Conservation (phyloP, 352 stramenopile genomes). For the Globisporangium alternatum region DNA sequence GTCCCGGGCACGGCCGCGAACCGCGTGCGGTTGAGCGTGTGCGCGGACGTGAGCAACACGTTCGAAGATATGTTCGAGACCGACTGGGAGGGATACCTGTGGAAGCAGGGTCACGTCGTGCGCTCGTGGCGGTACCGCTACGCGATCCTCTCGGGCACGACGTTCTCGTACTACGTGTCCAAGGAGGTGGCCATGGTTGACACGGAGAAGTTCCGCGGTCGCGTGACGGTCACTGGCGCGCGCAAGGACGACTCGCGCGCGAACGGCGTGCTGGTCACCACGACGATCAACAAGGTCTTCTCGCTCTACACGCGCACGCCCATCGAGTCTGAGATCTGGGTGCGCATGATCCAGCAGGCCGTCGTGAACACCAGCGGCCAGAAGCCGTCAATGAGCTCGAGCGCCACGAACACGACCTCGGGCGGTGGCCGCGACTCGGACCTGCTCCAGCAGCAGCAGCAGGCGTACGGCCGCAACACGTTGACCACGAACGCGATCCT, state of each 20-base stretch:
- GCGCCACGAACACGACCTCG: slow-evolving; percentile 33
- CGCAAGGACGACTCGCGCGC: slow-evolving; percentile 56
- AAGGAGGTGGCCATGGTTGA: slow-evolving; percentile 78
- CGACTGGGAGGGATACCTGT: slow-evolving; percentile 87
- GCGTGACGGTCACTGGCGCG: slow-evolving; percentile 76
- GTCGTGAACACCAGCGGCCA: slow-evolving; percentile 46
- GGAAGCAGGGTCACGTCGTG: slow-evolving; percentile 86
- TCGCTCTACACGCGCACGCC: slow-evolving; percentile 79
- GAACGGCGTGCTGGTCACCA: slow-evolving; percentile 82
- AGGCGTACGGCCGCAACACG: slow-evolving; percentile 18
- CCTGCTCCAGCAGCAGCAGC: slow-evolving; percentile 26
- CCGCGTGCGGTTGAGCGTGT: slow-evolving; percentile 57
- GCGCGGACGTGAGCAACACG: slow-evolving; percentile 58
- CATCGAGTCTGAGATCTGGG: slow-evolving; percentile 82
- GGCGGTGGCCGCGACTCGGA: slow-evolving; percentile 51
- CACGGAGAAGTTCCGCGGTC: slow-evolving; percentile 81
- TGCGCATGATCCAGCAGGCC: slow-evolving; percentile 81
- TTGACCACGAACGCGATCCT: slow-evolving; percentile 28
- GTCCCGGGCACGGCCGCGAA: slow-evolving; percentile 12
- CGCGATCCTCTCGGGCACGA: slow-evolving; percentile 73
- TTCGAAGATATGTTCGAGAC: slow-evolving; percentile 87
- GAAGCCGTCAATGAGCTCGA: slow-evolving; percentile 59
- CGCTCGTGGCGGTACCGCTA: slow-evolving; percentile 85
- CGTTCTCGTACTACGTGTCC: slow-evolving; percentile 79
- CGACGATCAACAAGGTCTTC: slow-evolving; percentile 86